A percentile compares a stretch with the other conserved stretches of the same genome.
Evolutionary conservation across 768 basidiomycete species (phyloP).

Genomic region (Calocybe cyanea): DNA sequence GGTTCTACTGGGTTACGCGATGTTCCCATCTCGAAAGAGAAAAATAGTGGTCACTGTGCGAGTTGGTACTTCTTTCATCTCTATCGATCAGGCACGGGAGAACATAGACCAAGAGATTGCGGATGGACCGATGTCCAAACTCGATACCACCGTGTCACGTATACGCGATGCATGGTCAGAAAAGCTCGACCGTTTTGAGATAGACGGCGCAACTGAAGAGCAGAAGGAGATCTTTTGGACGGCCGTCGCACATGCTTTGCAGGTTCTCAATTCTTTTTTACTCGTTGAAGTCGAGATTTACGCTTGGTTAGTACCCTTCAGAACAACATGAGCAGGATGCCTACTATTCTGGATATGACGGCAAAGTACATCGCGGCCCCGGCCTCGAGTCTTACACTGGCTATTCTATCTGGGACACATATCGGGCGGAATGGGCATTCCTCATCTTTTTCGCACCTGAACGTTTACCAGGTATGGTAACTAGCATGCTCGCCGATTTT

Average conservation of each 20-base stretch:
- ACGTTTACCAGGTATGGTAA: slow-evolving; percentile 69
- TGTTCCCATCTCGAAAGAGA: slow-evolving; percentile 30
- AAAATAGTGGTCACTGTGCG: slow-evolving; percentile 56
- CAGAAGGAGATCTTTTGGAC: slow-evolving; percentile 57
- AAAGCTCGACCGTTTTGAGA: slow-evolving; percentile 46
- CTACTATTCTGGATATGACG: slow-evolving; percentile 80
- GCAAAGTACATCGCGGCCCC: slow-evolving; percentile 45
- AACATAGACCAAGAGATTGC: slow-evolving; percentile 48
- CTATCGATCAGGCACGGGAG: slow-evolving; percentile 56
- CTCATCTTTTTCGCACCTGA: slow-evolving; percentile 75
- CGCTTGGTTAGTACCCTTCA: slow-evolving; percentile 58
- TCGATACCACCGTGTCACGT: slow-evolving; percentile 47
- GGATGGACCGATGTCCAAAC: slow-evolving; percentile 27
- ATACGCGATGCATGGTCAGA: slow-evolving; percentile 56
- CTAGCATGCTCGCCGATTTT: slow-evolving; percentile 79
- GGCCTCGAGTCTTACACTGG: slow-evolving; percentile 69
- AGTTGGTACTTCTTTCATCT: slow-evolving; percentile 76
- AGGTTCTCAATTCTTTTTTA: slow-evolving; percentile 29
- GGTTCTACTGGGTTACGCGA: slow-evolving; percentile 48
- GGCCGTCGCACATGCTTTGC: slow-evolving; percentile 58
- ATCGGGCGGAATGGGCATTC: slow-evolving; percentile 77
- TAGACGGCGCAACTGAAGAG: slow-evolving; percentile 45
- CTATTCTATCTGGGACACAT: slow-evolving; percentile 83
- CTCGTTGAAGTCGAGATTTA: neutral
- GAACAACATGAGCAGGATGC: slow-evolving; percentile 62